Evolutionary conservation across 2,329 filamentous ascomycete species (phyloP), one percentile per base, ranked within the genome.

Genomic region (Falciphora oryzae): DNA sequence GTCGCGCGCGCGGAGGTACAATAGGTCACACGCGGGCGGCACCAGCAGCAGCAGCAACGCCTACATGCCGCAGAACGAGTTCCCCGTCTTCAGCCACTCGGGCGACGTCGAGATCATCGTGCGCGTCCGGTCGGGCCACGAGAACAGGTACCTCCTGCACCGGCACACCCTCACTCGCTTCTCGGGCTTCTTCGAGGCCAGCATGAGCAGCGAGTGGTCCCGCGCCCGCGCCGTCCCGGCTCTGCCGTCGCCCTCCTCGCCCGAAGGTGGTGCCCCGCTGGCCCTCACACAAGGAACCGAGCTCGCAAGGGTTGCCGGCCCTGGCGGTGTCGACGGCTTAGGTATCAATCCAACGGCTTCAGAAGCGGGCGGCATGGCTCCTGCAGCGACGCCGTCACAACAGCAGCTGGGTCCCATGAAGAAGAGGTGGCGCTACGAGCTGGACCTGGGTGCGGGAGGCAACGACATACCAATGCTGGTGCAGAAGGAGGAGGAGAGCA

Each of bases 101-200:
- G 94, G 94, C 73, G 93, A 98, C 76, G 92, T 97, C 72, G 94
- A 98, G 77, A 93, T 98, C 67, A 73, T 94, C 64, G 85, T 97
- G 71, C 85, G 83, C 72, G 74, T 76, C 22, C 83, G 86, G 18
- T 80, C 89, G 63, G 83, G 85, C 67, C 86, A 88, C 73, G 90
- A 95, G 76, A 91, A 92, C 73, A 85, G 90, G 67, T 98, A 97
- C 74, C 82, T 97, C 60, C 83, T 98, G 65, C 94, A 98, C 78
- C 85, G 89, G 66, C 84, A 97, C 72, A 97, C 94, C 57, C 80
- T 98, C 69, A 89, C 91, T 38, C 91, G 96, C 76, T 96, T 91
- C 72, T 97, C 93, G 7, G 93, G 92, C 22, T 97, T 97, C 80
- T 98, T 98, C 74, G 92, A 96, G 76, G 90, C 91, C 29, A 91